phyloP scores from a whole-genome alignment of 306 rosid species.

The Lathyrus oleraceus region DNA sequence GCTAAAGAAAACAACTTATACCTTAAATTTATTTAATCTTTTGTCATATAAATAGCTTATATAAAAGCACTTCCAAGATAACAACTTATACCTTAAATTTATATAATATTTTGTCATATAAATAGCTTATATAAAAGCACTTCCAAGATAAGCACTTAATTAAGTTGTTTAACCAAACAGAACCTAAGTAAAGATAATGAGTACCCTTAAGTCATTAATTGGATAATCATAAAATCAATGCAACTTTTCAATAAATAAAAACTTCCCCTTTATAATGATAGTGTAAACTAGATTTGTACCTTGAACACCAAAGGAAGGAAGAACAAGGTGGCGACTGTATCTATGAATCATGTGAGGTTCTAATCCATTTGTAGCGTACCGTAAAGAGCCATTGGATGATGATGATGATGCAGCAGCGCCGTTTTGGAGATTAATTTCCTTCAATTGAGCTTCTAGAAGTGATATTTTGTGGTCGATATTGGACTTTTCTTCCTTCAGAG shows the following conservation, averaged over 20 bases:
- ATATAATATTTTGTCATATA: too few relatives aligned
- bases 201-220: not conserved
- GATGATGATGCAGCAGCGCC: constrained; percentile 24
- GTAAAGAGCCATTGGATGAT: constrained; percentile 37
- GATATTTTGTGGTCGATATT: constrained; percentile 64
- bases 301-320: constrained; percentile 90
- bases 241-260: not conserved
- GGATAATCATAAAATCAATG: not conserved
- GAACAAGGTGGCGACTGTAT: constrained; percentile 93
- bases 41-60: not conserved
- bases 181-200: not conserved
- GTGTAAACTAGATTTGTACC: not conserved
- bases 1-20: too few relatives aligned
- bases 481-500: constrained; percentile 51
- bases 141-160: not conserved
- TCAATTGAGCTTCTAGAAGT: constrained; percentile 65
- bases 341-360: constrained; percentile 73
- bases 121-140: not conserved
- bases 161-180: not conserved
- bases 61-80: too few relatives aligned
- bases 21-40: too few relatives aligned
- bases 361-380: constrained; percentile 44
- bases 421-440: constrained; percentile 42
- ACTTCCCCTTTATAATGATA: not conserved
- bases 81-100: too few relatives aligned